phyloP scores from a whole-genome alignment of 371 early-diverging fungal genomes.

The Haplosporangium sp. region DNA sequence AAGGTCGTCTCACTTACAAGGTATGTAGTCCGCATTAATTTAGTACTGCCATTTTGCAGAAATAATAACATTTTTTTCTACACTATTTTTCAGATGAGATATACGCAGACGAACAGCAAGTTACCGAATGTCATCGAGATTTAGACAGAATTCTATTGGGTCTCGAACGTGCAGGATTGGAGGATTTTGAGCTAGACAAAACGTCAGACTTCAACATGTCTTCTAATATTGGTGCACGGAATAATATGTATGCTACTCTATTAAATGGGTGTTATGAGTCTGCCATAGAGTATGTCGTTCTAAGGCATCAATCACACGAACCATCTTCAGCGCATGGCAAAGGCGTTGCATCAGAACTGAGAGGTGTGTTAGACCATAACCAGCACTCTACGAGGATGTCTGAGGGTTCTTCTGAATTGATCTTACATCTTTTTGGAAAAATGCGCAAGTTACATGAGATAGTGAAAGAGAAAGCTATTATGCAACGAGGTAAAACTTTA shows the following conservation, averaged over 20 bases:
- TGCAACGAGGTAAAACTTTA: constrained; percentile 34
- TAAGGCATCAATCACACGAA: constrained; percentile 17
- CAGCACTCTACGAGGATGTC: constrained; percentile 4
- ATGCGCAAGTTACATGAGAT: constrained; percentile 55
- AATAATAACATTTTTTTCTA: constrained; percentile 20
- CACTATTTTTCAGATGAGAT: constrained; percentile 16
- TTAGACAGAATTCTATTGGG: constrained; percentile 35
- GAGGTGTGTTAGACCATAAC: neutral
- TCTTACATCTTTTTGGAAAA: constrained; percentile 49
- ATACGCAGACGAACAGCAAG: constrained; percentile 26
- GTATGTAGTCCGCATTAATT: constrained; percentile 14
- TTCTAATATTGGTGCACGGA: constrained; percentile 62
- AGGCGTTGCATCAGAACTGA: constrained; percentile 7
- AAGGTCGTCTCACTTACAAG: constrained; percentile 8
- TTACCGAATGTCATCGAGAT: constrained; percentile 23
- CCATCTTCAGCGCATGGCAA: constrained; percentile 26
- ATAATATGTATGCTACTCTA: constrained; percentile 60
- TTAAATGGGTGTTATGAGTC: constrained; percentile 67
- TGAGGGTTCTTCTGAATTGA: constrained; percentile 31
- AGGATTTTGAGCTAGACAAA: constrained; percentile 70
- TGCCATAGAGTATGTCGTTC: constrained; percentile 30
- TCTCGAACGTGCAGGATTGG: constrained; percentile 55
- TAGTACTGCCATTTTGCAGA: neutral
- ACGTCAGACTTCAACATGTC: constrained; percentile 65
- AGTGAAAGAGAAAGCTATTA: constrained; percentile 39